Evolutionary conservation across 768 basidiomycete species (phyloP), one percentile per base, ranked within the genome.

Genomic region (Cystofilobasidium ferigula): DNA sequence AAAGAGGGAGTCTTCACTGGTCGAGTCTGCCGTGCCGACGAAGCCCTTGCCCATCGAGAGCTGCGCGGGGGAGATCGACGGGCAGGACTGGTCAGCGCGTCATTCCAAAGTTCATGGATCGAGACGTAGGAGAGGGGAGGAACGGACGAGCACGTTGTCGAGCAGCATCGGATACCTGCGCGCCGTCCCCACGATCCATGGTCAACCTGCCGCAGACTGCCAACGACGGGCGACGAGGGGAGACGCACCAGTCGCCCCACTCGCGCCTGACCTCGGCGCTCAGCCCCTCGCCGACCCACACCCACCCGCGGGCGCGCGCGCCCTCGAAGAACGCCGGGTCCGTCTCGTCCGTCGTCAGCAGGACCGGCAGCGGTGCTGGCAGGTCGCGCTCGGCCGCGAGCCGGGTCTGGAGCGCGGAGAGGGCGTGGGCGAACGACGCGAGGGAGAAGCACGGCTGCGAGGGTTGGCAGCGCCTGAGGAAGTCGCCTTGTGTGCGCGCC

Each of bases 131-230:
- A 42, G 40, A 18, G 40, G n/a, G 13, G 7, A 5, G 45, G 6
- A n/a, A 32, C 51, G 26, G 13, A 54, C 51, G 13, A 54, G 51
- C 3, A 54, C 51, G 51, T 54, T 54, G 30, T 54, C 51, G 16
- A 54, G 26, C 51, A 54, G 30, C 51, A 54, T 54, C 14, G 51
- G 51, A 20, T 54, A 54, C 51, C 51, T 54, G 51, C 48, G 26
- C 24, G 8, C 26, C 26, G 24, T 28, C 6, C 24, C 6, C 9
- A 51, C n/a, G 12, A 18, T 43, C 48, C 48, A 24, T 24, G 8
- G 4, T 14, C 48, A 18, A 26, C 12, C 3, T 30, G 13, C 24
- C 10, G 9, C 12, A 30, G 28, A 51, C 40, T 10, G 40, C 20
- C 40, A 20, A 42, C n/a, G 40, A 42, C 10, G 10, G 20, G 20